phyloP scores from a whole-genome alignment of 768 basidiomycete genomes.

The Suillus subalutaceus region DNA sequence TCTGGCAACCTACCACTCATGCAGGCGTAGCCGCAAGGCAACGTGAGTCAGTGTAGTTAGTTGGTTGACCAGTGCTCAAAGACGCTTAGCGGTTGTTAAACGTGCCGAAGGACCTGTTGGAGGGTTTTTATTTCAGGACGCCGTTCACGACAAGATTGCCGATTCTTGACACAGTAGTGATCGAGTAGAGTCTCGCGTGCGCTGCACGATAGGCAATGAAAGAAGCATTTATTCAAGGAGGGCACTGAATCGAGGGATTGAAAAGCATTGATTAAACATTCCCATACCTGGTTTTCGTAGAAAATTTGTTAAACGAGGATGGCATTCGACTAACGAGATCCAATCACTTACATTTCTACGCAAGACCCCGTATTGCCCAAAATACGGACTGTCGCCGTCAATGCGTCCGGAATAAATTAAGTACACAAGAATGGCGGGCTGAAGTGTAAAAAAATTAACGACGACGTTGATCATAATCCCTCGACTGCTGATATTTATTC shows the following conservation, averaged over 20 bases:
- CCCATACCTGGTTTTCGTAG: neutral
- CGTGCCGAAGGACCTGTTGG: neutral
- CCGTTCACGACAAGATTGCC: neutral
- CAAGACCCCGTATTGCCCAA: neutral
- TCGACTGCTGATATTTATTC: neutral
- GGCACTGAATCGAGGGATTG: neutral
- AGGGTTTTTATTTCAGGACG: neutral
- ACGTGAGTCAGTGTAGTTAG: neutral
- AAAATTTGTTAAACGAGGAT: neutral
- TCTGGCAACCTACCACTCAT: neutral
- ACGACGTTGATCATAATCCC: no score
- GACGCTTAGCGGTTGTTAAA: neutral
- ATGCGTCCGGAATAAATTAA: neutral
- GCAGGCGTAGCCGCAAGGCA: neutral
- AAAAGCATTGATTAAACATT: slow-evolving; percentile 5
- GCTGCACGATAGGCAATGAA: neutral
- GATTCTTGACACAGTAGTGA: neutral
- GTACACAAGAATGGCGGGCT: neutral
- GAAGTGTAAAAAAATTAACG: neutral
- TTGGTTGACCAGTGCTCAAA: neutral
- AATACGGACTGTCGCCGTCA: neutral
- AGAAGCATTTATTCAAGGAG: neutral
- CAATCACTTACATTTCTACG: neutral
- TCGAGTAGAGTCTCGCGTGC: neutral
- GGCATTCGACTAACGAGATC: neutral